Evolutionary conservation across 2,329 filamentous ascomycete species (phyloP).

Genomic region (Lachnellula suecica): DNA sequence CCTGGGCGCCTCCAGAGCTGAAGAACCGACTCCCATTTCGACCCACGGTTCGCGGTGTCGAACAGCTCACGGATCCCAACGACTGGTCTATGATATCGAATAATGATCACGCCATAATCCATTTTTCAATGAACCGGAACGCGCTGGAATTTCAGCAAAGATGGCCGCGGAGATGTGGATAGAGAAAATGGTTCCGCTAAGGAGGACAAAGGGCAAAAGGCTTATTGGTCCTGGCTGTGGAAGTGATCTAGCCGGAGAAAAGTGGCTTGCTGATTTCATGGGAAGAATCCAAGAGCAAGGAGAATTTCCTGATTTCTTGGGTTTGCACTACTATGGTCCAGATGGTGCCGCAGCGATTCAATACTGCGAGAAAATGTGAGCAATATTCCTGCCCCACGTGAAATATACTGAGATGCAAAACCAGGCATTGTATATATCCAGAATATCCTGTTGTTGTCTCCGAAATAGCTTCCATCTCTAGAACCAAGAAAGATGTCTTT

Average conservation of each 20-base stretch:
- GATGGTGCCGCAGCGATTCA: slow-evolving; percentile 34
- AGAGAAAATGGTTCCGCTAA: slow-evolving; percentile 37
- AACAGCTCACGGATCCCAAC: slow-evolving; percentile 35
- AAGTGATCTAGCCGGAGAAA: slow-evolving; percentile 37
- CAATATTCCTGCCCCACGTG: not conserved
- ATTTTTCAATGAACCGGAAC: slow-evolving; percentile 48
- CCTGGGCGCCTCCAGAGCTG: slow-evolving; percentile 40
- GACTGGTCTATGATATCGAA: slow-evolving; percentile 37
- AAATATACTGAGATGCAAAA: not conserved
- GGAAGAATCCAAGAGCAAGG: slow-evolving; percentile 29
- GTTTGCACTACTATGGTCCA: slow-evolving; percentile 43
- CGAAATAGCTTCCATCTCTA: slow-evolving; percentile 42
- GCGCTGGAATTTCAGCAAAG: slow-evolving; percentile 34
- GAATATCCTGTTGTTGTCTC: slow-evolving; percentile 37
- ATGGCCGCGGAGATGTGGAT: slow-evolving; percentile 40
- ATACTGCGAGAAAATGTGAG: slow-evolving; percentile 37
- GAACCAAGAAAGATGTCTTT: slow-evolving; percentile 36
- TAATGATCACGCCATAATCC: slow-evolving; percentile 35
- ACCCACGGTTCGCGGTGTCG: slow-evolving; percentile 40
- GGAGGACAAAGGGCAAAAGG: slow-evolving; percentile 34
- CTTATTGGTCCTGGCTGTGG: slow-evolving; percentile 40
- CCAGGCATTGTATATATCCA: slow-evolving; percentile 32
- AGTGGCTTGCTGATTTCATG: slow-evolving; percentile 45
- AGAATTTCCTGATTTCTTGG: slow-evolving; percentile 41
- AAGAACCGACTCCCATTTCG: slow-evolving; percentile 36